Evolutionary conservation across 768 basidiomycete genomes (phyloP).

Genomic region (Kwoniella sp.): DNA sequence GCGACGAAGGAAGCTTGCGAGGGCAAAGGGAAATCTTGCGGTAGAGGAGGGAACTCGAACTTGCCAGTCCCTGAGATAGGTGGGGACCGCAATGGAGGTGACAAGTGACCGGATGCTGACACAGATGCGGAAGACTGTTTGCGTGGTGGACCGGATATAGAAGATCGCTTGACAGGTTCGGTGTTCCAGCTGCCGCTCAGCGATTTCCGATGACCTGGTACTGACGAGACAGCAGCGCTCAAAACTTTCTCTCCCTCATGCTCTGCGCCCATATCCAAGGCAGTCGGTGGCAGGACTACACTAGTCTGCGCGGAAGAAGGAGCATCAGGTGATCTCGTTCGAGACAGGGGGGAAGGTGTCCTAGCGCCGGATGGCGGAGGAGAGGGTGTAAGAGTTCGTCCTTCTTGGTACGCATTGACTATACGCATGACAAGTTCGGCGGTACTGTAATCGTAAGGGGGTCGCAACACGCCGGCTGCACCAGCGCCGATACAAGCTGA

Average conservation of each 20-base stretch:
- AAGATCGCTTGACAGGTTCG: conserved; percentile 15
- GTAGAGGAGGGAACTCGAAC: conserved; percentile 4
- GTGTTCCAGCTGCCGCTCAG: conserved; percentile 17
- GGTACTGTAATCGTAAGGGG: conserved; percentile 49
- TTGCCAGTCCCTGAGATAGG: background rate
- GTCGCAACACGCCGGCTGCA: conserved; percentile 51
- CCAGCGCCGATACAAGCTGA: conserved; percentile 45
- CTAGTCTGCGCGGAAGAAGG: conserved; percentile 6
- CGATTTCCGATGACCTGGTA: conserved; percentile 10
- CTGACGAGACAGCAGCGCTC: conserved; percentile 19
- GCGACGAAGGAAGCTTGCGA: conserved; percentile 14
- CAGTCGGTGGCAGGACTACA: conserved; percentile 45
- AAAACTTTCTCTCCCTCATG: conserved; percentile 47
- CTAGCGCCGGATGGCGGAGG: conserved; percentile 16
- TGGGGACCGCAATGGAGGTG: background rate
- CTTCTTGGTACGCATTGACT: conserved; percentile 34
- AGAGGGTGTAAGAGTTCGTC: conserved; percentile 26
- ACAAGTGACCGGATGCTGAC: background rate
- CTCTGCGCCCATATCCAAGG: conserved; percentile 39
- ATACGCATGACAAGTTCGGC: conserved; percentile 34
- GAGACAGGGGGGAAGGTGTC: conserved; percentile 11
- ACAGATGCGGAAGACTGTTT: background rate
- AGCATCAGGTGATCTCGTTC: conserved; percentile 1
- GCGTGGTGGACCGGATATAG: conserved; percentile 4
- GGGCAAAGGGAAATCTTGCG: conserved; percentile 15